phyloP scores from a whole-genome alignment of 2,329 filamentous ascomycete genomes.

The Cladosporium sp. region DNA sequence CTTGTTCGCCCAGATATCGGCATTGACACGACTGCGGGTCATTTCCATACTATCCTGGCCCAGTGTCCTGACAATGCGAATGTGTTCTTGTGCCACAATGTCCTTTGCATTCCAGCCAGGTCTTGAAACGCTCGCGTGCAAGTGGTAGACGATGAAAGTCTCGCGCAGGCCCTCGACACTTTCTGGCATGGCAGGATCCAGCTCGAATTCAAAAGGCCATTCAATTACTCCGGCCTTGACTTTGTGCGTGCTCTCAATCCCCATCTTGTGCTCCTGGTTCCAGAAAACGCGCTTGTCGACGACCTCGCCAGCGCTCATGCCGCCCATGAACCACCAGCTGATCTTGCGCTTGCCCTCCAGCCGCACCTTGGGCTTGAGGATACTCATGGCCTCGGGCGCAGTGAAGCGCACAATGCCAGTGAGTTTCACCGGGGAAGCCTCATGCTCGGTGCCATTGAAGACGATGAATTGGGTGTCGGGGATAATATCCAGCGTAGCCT shows the following conservation, averaged over 20 bases:
- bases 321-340: slow-evolving; percentile 35
- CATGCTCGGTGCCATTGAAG: slow-evolving; percentile 46
- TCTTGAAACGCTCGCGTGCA: slow-evolving; percentile 84
- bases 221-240: slow-evolving; percentile 47
- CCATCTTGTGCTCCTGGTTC: slow-evolving; percentile 41
- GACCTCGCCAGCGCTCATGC: slow-evolving; percentile 37
- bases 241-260: slow-evolving; percentile 46
- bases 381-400: slow-evolving; percentile 44
- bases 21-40: slow-evolving; percentile 54
- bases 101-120: slow-evolving; percentile 82
- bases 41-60: slow-evolving; percentile 66
- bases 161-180: slow-evolving; percentile 86
- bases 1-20: slow-evolving; percentile 98
- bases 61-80: slow-evolving; percentile 46
- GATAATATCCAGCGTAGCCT: slow-evolving; percentile 39
- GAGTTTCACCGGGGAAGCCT: slow-evolving; percentile 42
- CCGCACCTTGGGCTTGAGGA: slow-evolving; percentile 44
- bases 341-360: slow-evolving; percentile 47
- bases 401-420: slow-evolving; percentile 44
- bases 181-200: slow-evolving; percentile 58
- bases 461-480: slow-evolving; percentile 47
- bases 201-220: slow-evolving; percentile 48
- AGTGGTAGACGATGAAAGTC: slow-evolving; percentile 81
- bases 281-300: slow-evolving; percentile 45
- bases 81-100: slow-evolving; percentile 68